These are phyloP conservation scores for Pseudopyricularia javanii DNA, from an alignment of 2,329 filamentous ascomycete species.

Conservation along the genomic window DNA sequence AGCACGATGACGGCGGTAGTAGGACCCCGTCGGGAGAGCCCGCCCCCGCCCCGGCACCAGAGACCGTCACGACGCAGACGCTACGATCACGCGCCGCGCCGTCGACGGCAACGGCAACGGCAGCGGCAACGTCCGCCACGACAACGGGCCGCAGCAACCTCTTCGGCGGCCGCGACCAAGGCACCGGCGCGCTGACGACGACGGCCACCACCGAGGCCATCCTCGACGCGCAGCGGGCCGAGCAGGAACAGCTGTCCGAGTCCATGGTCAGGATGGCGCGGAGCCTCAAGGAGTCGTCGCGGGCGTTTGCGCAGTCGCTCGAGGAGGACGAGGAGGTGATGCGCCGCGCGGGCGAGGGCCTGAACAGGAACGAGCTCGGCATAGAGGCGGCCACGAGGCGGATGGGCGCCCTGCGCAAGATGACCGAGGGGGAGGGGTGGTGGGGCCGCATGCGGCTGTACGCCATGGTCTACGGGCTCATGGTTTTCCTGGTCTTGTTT, in stretches of 20 bases:
- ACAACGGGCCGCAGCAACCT: conserved; percentile 5
- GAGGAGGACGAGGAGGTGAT: conserved; percentile 63
- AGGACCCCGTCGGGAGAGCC: neutral
- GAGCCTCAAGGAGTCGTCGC: conserved; percentile 63
- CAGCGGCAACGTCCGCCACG: conserved; percentile 5
- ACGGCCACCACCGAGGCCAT: conserved; percentile 53
- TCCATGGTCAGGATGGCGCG: conserved; percentile 73
- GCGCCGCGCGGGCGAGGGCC: conserved; percentile 55
- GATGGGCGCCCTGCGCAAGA: conserved; percentile 65
- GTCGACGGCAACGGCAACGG: neutral
- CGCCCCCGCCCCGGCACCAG: conserved; percentile 2
- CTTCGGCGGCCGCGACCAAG: conserved; percentile 5
- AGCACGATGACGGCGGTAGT: neutral
- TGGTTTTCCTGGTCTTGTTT: conserved; percentile 64
- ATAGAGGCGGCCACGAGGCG: conserved; percentile 65
- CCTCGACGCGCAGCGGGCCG: conserved; percentile 62
- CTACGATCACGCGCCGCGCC: conserved; percentile 20
- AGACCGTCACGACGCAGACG: conserved; percentile 17
- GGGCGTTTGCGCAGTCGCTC: conserved; percentile 58
- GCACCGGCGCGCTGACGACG: conserved; percentile 30
- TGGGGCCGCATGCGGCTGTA: conserved; percentile 76
- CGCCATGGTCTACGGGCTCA: conserved; percentile 69
- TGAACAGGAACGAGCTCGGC: conserved; percentile 63
- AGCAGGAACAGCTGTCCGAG: conserved; percentile 72
- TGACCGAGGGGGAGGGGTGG: conserved; percentile 85